phyloP scores from a whole-genome alignment of 106 monocot species.

The Phalaenopsis equestris region DNA sequence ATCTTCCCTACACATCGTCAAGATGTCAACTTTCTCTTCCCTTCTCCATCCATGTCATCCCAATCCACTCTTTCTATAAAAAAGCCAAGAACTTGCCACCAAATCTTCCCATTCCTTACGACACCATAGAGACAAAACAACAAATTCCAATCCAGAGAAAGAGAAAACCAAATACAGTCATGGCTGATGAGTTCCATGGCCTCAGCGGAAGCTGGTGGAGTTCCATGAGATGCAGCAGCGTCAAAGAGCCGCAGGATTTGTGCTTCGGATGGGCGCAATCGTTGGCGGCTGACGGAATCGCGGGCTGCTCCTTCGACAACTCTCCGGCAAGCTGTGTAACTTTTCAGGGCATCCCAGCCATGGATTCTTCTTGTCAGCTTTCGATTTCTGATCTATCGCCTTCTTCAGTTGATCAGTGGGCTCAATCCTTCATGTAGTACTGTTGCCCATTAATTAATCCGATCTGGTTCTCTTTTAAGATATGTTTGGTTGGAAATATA shows the following conservation, averaged over 20 bases:
- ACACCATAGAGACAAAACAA: not conserved
- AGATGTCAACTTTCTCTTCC: not conserved
- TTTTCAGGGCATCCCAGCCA: not conserved
- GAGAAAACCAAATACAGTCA: not conserved
- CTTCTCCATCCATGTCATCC: not conserved
- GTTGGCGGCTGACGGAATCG: not conserved
- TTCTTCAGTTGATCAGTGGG: not conserved
- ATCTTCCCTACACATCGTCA: not conserved
- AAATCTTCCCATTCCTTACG: not conserved
- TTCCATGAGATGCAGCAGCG: not conserved
- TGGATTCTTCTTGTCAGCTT: not conserved
- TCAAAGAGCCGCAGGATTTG: not conserved
- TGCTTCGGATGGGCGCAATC: not conserved
- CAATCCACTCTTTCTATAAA: not conserved
- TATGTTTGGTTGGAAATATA: not conserved
- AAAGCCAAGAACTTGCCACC: not conserved
- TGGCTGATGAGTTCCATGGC: not conserved
- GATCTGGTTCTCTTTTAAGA: not conserved
- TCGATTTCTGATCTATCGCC: not conserved
- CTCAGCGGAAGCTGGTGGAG: not conserved
- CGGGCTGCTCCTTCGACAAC: not conserved
- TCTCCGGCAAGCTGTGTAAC: not conserved
- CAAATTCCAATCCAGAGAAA: not conserved
- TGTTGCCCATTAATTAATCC: not conserved
- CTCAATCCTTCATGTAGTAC: slow-evolving; percentile 2